These are phyloP conservation scores for Melanogaster broomeanus DNA, from an alignment of 768 basidiomycete species.

Conservation along the genomic window DNA sequence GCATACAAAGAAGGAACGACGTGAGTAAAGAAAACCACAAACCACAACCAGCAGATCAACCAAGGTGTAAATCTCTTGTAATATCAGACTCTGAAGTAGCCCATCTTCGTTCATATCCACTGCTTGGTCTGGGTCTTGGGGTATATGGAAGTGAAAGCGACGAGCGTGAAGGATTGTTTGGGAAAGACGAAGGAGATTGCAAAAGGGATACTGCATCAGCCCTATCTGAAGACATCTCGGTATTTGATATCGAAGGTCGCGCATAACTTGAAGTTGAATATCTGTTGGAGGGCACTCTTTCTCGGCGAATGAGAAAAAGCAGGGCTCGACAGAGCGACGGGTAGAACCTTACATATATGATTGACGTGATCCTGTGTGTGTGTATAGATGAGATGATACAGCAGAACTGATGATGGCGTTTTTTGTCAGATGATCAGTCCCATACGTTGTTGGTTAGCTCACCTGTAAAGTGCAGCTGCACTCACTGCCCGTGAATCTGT, in stretches of 20 bases:
- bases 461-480: conserved; percentile 60
- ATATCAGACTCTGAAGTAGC: conserved; percentile 25
- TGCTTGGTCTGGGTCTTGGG: neutral
- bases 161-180: conserved; percentile 1
- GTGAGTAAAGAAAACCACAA: neutral
- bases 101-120: conserved; percentile 22
- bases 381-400: conserved; percentile 49
- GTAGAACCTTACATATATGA: conserved; percentile 22
- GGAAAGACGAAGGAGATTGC: neutral
- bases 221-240: conserved; percentile 6
- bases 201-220: neutral
- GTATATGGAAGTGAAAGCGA: neutral
- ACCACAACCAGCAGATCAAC: too few species aligned
- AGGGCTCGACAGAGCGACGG: neutral
- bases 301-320: neutral
- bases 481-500: conserved; percentile 16
- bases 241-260: conserved; percentile 7
- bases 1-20: neutral
- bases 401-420: conserved; percentile 44
- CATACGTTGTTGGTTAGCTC: conserved; percentile 12
- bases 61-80: conserved; percentile 12
- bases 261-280: conserved; percentile 9
- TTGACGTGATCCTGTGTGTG: conserved; percentile 15
- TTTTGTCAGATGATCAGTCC: neutral
- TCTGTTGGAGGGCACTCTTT: conserved; percentile 3